Base-by-base conservation (phyloP, 345 rosid genomes). In the Lepidium aucheri region DNA sequence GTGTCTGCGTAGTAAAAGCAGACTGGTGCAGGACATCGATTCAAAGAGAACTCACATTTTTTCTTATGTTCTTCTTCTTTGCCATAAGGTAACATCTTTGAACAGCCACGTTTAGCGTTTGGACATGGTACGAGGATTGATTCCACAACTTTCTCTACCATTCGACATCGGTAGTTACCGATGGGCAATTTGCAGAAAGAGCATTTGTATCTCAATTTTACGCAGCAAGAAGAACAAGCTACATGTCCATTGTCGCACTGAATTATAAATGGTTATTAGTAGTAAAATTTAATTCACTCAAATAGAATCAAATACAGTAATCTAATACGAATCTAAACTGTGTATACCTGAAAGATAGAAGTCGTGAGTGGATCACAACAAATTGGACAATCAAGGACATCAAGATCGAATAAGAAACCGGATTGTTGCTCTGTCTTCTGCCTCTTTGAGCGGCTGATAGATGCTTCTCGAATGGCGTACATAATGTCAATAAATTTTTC, bases 181-280 rank as follows among this genome's bases (percentile, higher is more conserved):
- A 46, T 47, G 13, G 43, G 67, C 8, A 62, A 4, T 1, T n/a
- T 4, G 45, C 67, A 46, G 5, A 14, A 13, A 3, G 67, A 44
- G 5, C 55, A 62, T 46, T 20, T 46, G 33, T 62, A 15, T 5
- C 34, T 33, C 45, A 62, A 3, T 13, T 46, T 34, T 0, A 1
- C 8, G 6, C 43, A 46, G 20, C 68, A 63, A 10, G 47, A 22
- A 38, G 10, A n/a, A 13, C 68, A 63, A 10, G 58, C 46, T 36
- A 63, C 15, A 38, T 50, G 50, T 32, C 68, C 68, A 63, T 50
- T 63, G 7, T 22, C 47, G 51, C 58, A 63, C 68, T 63, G 45
- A 5, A 28, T 28, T 28, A 28, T 26, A 26, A 28, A 28, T 28
- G 32, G 32, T 6, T 28, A 28, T 28, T 28, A 26, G 30, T 24